Evolutionary conservation across 306 rosid species (phyloP).

Genomic region (Cucumis cinereus): DNA sequence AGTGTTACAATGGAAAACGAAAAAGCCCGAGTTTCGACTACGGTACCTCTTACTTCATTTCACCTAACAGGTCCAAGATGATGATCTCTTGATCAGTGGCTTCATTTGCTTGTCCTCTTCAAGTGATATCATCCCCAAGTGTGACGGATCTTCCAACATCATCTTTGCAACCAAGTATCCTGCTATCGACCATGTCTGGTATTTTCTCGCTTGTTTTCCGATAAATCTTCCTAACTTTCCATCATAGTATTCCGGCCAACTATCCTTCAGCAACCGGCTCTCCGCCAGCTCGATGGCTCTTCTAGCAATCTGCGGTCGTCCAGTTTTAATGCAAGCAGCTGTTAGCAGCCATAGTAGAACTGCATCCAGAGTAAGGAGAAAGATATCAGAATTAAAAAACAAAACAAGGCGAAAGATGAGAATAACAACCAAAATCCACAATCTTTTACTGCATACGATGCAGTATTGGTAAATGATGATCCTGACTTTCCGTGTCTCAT

Average conservation of each 20-base stretch:
- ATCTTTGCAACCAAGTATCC: slow-evolving; percentile 12
- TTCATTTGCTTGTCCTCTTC: slow-evolving; percentile 11
- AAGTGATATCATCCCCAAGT: slow-evolving; percentile 10
- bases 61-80: slow-evolving; percentile 8
- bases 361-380: neutral
- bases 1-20: slow-evolving; percentile 6
- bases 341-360: slow-evolving; percentile 12
- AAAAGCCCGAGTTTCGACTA: neutral
- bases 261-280: slow-evolving; percentile 8
- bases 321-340: slow-evolving; percentile 9
- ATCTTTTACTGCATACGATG: neutral
- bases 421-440: neutral
- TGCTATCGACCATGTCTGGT: slow-evolving; percentile 10
- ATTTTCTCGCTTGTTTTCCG: slow-evolving; percentile 8
- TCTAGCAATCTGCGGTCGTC: slow-evolving; percentile 8
- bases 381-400: neutral
- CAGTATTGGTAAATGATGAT: neutral
- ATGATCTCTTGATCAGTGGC: slow-evolving; percentile 8
- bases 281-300: slow-evolving; percentile 4
- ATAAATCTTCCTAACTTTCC: slow-evolving; percentile 7
- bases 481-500: neutral
- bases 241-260: slow-evolving; percentile 8
- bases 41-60: neutral
- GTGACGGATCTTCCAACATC: slow-evolving; percentile 11
- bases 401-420: neutral